Percentiles rank a stretch among this genome's conserved stretches.
These are phyloP conservation scores for Pelargonium nanum DNA, from an alignment of 345 rosid genomes.

Conservation along the genomic window DNA sequence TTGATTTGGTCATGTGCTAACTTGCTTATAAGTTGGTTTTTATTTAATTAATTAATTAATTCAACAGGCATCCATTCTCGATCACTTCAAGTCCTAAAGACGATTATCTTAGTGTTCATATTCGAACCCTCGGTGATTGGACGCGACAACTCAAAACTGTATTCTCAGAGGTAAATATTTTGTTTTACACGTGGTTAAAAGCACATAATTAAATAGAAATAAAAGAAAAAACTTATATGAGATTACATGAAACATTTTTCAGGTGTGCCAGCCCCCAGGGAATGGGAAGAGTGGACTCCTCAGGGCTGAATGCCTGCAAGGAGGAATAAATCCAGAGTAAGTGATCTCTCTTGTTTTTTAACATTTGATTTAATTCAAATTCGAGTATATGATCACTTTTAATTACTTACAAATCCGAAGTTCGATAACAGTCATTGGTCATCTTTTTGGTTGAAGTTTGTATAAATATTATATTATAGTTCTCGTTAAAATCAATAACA, in stretches of 20 bases:
- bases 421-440: too few relatives aligned
- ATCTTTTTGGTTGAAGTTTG: too few relatives aligned
- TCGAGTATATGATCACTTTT: too few relatives aligned
- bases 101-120: slow-evolving; percentile 77
- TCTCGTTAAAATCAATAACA: too few relatives aligned
- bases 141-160: slow-evolving; percentile 63
- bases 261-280: slow-evolving; percentile 44
- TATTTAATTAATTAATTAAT: not conserved
- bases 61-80: slow-evolving; percentile 77
- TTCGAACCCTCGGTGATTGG: slow-evolving; percentile 84
- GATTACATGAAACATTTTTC: too few relatives aligned
- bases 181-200: too few relatives aligned
- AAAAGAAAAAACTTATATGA: too few relatives aligned
- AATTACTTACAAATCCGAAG: too few relatives aligned
- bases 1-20: not conserved
- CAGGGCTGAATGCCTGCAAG: slow-evolving; percentile 30
- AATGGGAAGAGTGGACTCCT: slow-evolving; percentile 58
- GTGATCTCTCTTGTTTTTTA: not conserved
- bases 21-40: too few relatives aligned
- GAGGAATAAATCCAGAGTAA: slow-evolving; percentile 28
- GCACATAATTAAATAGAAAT: too few relatives aligned
- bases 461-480: too few relatives aligned
- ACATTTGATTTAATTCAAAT: too few relatives aligned
- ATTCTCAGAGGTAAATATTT: slow-evolving; percentile 49
- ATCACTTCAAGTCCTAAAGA: slow-evolving; percentile 87